phyloP scores from a whole-genome alignment of 768 basidiomycete genomes.

The Imleria badia region DNA sequence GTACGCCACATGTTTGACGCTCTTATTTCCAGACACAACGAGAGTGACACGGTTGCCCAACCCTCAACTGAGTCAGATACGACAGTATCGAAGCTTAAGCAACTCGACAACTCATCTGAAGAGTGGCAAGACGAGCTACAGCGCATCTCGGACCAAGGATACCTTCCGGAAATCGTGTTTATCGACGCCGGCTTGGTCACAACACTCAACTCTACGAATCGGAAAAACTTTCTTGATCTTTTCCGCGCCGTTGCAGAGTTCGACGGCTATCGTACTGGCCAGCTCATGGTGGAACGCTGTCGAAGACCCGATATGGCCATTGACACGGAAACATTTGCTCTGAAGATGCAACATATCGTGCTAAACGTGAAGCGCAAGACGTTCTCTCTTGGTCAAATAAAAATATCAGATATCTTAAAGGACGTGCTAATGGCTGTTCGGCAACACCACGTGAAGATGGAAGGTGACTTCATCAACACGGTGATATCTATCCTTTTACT shows the following conservation, averaged over 20 bases:
- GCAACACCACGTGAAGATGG: constrained; percentile 96
- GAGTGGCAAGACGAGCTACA: constrained; percentile 74
- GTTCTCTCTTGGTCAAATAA: constrained; percentile 95
- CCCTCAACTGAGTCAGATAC: constrained; percentile 47
- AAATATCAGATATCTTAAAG: constrained; percentile 88
- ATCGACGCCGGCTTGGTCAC: constrained; percentile 97
- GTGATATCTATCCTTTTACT: constrained; percentile 91
- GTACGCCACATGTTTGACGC: constrained; percentile 58
- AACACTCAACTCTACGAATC: constrained; percentile 76
- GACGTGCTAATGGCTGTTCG: constrained; percentile 87
- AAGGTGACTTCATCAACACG: constrained; percentile 98
- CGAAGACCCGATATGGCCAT: constrained; percentile 86
- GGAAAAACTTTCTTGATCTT: constrained; percentile 93
- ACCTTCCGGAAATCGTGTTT: constrained; percentile 92
- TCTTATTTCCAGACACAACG: constrained; percentile 44
- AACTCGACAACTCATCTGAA: constrained; percentile 53
- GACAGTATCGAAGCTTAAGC: constrained; percentile 70
- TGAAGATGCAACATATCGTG: constrained; percentile 97
- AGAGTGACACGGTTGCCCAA: constrained; percentile 21
- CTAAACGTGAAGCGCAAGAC: constrained; percentile 94
- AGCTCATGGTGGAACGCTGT: constrained; percentile 95
- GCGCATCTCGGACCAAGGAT: constrained; percentile 63
- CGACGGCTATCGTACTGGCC: constrained; percentile 93
- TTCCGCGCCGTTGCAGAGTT: constrained; percentile 96
- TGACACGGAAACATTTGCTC: constrained; percentile 92